Percentiles rank a stretch among this genome's conserved stretches.
phyloP scores from a whole-genome alignment of 176 grass and related monocot species.

The Alopecurus myosuroides region DNA sequence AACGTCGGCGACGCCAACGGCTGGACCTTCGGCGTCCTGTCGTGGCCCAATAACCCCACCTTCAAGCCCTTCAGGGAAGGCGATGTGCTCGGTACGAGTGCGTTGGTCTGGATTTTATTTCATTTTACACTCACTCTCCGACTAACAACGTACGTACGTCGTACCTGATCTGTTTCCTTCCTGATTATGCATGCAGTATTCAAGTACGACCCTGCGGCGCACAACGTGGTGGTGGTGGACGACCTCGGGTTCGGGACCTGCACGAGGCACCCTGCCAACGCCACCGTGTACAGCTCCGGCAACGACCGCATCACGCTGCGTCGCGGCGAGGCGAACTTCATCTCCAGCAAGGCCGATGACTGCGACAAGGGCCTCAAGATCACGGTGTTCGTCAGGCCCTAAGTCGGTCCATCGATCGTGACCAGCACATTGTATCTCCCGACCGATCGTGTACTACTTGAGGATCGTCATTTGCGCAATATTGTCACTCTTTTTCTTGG shows the following conservation, averaged over 20 bases:
- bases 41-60: constrained; percentile 8
- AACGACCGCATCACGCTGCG: constrained; percentile 27
- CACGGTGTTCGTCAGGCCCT: not conserved
- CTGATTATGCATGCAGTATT: constrained; percentile 28
- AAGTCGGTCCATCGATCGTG: not conserved
- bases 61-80: constrained; percentile 15
- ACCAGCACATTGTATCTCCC: not conserved
- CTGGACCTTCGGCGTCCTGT: not conserved
- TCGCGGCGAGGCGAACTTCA: constrained; percentile 33
- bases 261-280: not conserved
- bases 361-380: constrained; percentile 37
- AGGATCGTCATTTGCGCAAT: not conserved
- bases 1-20: constrained; percentile 7
- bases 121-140: not conserved
- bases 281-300: constrained; percentile 14
- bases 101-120: not conserved
- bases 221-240: constrained; percentile 38
- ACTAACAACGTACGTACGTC: not conserved
- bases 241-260: not conserved
- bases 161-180: too few relatives aligned
- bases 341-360: constrained; percentile 36
- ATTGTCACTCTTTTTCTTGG: not conserved
- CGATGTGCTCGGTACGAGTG: constrained; percentile 4
- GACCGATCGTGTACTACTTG: not conserved
- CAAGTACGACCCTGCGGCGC: constrained; percentile 31